Base-by-base conservation (phyloP, 2,329 filamentous ascomycete genomes). In the Lecanosticta acicola region DNA sequence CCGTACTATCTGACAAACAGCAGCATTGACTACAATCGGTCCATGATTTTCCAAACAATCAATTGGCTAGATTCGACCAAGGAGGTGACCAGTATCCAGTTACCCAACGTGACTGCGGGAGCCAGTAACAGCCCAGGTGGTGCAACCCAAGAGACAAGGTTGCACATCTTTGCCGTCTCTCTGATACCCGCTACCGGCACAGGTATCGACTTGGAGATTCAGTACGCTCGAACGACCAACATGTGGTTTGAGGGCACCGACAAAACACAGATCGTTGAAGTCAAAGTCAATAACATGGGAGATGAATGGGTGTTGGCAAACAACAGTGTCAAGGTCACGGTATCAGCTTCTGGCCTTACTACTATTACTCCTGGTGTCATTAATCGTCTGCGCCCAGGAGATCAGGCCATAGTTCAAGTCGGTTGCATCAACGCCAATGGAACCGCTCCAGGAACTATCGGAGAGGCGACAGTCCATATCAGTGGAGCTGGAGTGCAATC, bases 151-250 rank as follows among this genome's bases (percentile, higher is more conserved):
- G 45, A 54, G 1, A 66, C 64, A 1, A 55, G 63, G 21, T 44
- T 71, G 21, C 68, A 70, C 50, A 60, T 71, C 9, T 71, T 71
- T 50, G 59, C 68, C 2, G 43, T 70, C 4, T 65, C 66, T 2
- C 41, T 71, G 13, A 51, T 64, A 7, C 60, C 61, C 3, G 63
- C 59, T 3, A 54, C 38, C 3, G 58, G 42, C 26, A 51, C 54
- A 32, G 57, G 56, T 9, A 53, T 60, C 5, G 43, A 39, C 21
- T 46, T 70, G 16, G 57, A 64, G 17, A 59, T 68, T 1, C 67
- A 71, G 46, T 66, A 63, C 54, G 67, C 67, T 3, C 62, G 67
- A n/a, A 66, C 68, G 4, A 71, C 68, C 3, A 63, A 68, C 42
- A 66, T 66, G 50, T 68, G 67, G 67, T 45, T 66, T 2, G 66